Conservation (phyloP, 2,329 filamentous ascomycete genomes). For the Dendrostoma leiphaemia region DNA sequence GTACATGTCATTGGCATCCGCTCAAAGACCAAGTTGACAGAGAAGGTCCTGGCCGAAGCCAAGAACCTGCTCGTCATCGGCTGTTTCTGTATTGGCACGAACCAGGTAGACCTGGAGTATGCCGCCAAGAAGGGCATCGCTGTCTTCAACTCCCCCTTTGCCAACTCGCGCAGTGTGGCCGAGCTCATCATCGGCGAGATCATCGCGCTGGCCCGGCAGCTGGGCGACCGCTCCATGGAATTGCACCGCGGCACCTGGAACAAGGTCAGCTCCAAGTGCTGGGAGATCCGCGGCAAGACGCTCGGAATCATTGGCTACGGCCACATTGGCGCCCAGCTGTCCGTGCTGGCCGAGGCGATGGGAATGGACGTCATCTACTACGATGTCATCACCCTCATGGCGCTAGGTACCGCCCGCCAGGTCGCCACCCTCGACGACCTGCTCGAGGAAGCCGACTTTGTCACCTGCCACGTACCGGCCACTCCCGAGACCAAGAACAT, state of each 20-base stretch:
- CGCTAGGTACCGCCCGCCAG: conserved; percentile 82
- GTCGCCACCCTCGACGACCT: conserved; percentile 75
- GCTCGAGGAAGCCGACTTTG: conserved; percentile 80
- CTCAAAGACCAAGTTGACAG: conserved; percentile 93
- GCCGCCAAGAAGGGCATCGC: conserved; percentile 85
- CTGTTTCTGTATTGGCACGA: conserved; percentile 99
- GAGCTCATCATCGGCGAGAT: conserved; percentile 95
- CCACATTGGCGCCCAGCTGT: conserved; percentile 94
- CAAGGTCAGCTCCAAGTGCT: conserved; percentile 94
- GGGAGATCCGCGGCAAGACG: conserved; percentile 98
- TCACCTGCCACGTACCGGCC: conserved; percentile 93
- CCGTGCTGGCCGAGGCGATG: conserved; percentile 94
- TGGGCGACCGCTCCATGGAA: conserved; percentile 90
- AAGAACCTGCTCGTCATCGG: conserved; percentile 94
- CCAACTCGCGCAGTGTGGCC: conserved; percentile 94
- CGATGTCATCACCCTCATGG: conserved; percentile 92
- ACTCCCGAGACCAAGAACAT: conserved; percentile 89
- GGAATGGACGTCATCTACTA: conserved; percentile 98
- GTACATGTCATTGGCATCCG: conserved; percentile 97
- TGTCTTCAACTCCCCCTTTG: conserved; percentile 98
- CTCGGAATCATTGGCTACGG: conserved; percentile 95
- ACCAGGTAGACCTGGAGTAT: conserved; percentile 85
- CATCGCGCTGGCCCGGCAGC: conserved; percentile 84
- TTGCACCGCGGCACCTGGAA: conserved; percentile 96
- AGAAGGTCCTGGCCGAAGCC: conserved; percentile 79